phyloP scores from a whole-genome alignment of 306 rosid species.

The Citrullus mucosospermus region DNA sequence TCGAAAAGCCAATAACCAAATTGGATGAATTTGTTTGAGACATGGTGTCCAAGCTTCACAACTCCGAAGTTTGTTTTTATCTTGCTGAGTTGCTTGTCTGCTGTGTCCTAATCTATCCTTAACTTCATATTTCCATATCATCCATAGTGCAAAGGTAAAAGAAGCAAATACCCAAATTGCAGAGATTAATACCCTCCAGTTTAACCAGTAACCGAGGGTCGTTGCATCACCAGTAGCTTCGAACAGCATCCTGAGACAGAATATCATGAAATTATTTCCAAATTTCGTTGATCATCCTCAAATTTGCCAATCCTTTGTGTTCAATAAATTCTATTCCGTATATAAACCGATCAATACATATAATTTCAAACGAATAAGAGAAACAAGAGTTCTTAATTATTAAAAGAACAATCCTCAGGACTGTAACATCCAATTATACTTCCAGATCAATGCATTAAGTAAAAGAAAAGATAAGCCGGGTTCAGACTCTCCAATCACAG shows the following conservation, averaged over 20 bases:
- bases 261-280: conserved; percentile 5
- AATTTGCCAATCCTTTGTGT: neutral
- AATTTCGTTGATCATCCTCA: neutral
- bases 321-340: neutral
- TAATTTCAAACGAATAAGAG: neutral
- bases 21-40: conserved; percentile 49
- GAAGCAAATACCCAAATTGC: conserved; percentile 41
- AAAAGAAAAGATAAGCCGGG: neutral
- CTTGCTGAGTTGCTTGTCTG: conserved; percentile 25
- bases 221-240: conserved; percentile 28
- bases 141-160: conserved; percentile 19
- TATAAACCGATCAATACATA: neutral
- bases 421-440: neutral
- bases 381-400: neutral
- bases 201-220: conserved; percentile 55
- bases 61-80: conserved; percentile 7
- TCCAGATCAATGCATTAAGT: neutral
- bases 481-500: neutral
- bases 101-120: conserved; percentile 18
- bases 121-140: conserved; percentile 37
- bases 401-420: neutral
- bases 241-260: conserved; percentile 35
- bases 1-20: conserved; percentile 41
- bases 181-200: conserved; percentile 56
- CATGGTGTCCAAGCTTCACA: conserved; percentile 70